A percentile compares a stretch with the other conserved stretches of the same genome.
These are phyloP conservation scores for Penicillium herquei DNA, from an alignment of 495 filamentous ascomycete genomes.

Conservation along the genomic window DNA sequence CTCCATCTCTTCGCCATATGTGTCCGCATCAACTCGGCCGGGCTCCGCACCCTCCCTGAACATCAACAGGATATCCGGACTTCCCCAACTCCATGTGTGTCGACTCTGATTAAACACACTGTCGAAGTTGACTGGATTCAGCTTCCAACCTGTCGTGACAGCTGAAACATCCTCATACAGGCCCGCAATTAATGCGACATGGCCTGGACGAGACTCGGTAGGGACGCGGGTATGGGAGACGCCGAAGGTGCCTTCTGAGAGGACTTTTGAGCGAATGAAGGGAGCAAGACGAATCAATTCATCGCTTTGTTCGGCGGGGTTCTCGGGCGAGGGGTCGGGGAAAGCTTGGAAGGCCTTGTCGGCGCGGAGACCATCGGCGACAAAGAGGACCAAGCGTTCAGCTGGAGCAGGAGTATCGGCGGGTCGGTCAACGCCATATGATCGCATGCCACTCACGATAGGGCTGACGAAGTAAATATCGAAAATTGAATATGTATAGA, in stretches of 20 bases:
- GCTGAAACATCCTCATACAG: conserved; percentile 98
- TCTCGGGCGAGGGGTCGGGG: conserved; percentile 79
- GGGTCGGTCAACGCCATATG: conserved; percentile 67
- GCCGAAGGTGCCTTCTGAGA: conserved; percentile 93
- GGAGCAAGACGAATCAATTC: conserved; percentile 80
- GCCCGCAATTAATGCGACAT: conserved; percentile 96
- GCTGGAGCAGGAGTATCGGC: conserved; percentile 69
- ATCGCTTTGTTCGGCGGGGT: conserved; percentile 46
- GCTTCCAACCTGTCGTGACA: conserved; percentile 96
- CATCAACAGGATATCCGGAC: conserved; percentile 96
- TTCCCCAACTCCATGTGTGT: conserved; percentile 99
- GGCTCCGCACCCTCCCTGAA: conserved; percentile 92
- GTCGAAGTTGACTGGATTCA: conserved; percentile 98
- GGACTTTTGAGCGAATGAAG: conserved; percentile 84
- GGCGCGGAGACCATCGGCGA: conserved; percentile 95
- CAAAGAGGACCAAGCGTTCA: conserved; percentile 86
- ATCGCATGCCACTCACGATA: conserved; percentile 91
- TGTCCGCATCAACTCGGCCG: conserved; percentile 78
- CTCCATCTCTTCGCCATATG: conserved; percentile 80
- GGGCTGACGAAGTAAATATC: conserved; percentile 99
- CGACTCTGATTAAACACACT: conserved; percentile 96
- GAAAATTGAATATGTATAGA: conserved; percentile 97
- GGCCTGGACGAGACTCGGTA: conserved; percentile 94
- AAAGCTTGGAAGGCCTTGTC: conserved; percentile 98
- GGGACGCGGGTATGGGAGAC: conserved; percentile 97